Percentiles rank a stretch among this genome's conserved stretches.
phyloP scores from a whole-genome alignment of 2,329 filamentous ascomycete genomes.

The Venturiaceae sp. region DNA sequence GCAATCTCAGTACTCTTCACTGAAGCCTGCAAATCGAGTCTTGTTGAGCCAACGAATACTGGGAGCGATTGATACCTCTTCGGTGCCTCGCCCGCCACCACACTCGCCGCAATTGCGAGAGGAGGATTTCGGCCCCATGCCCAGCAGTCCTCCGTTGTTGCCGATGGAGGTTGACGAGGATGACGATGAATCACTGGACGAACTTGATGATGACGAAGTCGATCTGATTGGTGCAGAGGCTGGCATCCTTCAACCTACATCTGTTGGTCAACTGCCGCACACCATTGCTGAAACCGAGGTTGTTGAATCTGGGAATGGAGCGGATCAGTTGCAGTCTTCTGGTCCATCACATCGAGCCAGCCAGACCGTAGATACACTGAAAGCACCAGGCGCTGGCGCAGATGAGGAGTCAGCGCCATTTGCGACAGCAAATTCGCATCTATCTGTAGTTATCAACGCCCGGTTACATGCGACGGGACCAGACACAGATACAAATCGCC shows the following conservation, averaged over 20 bases:
- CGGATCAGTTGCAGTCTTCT: not conserved
- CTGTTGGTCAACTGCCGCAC: not conserved
- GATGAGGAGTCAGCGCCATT: constrained; percentile 10
- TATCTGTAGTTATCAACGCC: constrained; percentile 19
- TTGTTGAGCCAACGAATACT: not conserved
- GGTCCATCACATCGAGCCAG: not conserved
- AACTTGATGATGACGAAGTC: constrained; percentile 9
- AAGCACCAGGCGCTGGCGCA: constrained; percentile 2
- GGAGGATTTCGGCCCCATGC: constrained; percentile 14
- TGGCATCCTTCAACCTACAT: not conserved
- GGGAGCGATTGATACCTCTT: not conserved
- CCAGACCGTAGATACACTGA: too few species aligned
- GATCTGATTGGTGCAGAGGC: not conserved
- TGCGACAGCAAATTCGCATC: constrained; percentile 28
- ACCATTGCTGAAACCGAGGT: not conserved
- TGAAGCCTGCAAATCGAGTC: not conserved
- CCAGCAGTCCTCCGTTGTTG: constrained; percentile 23
- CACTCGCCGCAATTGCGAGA: too few species aligned
- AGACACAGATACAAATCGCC: not conserved
- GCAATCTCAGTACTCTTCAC: not conserved
- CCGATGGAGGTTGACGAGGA: constrained; percentile 14
- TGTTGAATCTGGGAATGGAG: not conserved
- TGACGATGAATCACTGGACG: constrained; percentile 11
- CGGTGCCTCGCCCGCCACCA: not conserved
- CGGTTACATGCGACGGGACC: constrained; percentile 9